Evolutionary conservation across 2,329 filamentous ascomycete genomes (phyloP), one percentile per base, ranked within the genome.

Genomic region (Davidsoniella australis): DNA sequence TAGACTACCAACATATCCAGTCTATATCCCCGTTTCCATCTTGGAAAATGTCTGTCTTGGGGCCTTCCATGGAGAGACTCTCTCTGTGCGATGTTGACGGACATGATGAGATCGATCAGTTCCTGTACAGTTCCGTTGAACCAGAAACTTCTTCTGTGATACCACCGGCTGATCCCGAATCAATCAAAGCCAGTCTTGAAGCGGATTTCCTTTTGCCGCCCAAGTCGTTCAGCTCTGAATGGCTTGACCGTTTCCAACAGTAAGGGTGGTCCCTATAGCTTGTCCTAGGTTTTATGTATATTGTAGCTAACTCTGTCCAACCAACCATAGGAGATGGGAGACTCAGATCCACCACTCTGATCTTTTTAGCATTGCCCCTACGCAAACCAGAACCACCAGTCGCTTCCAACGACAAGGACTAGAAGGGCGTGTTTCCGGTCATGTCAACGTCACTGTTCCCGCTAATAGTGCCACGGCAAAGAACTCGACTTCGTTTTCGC

Each of bases 361-460:
- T 50, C 73, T 96, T 16, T 94, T 94, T 64, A 77, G 81, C 55
- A 73, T 96, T 49, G 86, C 87, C 1, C 85, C 87, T 3, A 93
- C 89, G 0, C 91, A 96, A 65, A 89, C 87, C 14, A 78, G 91
- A 51, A 96, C 88, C n/a, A 81, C 95, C 56, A 94, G 86, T 24
- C 80, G 91, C 26, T 98, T 98, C 63, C 82, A 80, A 41, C 76
- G 91, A 49, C 86, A 94, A 64, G 91, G 91, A 5, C 72, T 96
- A 12, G 87, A 96, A 64, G 91, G 91, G 18, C 76, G 82, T 47
- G 89, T 98, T 20, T 94, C 85, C 7, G 88, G 88, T 46, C 96
- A 98, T 64, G 83, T 81, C 60, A 91, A 95, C 62, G 85, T 96
- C 46, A 95, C 91, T 1, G 79, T 96, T 7, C 86, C 89, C 4